phyloP scores from a whole-genome alignment of 306 rosid species.

The Corylus heterophylla region DNA sequence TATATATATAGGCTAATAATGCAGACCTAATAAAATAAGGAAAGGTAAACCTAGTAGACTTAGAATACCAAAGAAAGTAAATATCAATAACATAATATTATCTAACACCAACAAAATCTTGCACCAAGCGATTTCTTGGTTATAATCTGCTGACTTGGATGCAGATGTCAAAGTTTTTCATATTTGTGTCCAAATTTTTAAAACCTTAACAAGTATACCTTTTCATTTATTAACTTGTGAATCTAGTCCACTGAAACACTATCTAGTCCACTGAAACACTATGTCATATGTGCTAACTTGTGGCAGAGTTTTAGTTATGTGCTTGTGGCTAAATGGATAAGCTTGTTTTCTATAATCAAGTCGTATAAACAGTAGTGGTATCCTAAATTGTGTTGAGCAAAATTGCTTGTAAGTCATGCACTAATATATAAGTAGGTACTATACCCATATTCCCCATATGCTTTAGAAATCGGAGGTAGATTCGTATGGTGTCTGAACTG shows the following conservation, averaged over 20 bases:
- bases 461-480: neutral
- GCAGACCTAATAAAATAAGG: too few species aligned
- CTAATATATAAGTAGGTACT: neutral
- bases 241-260: neutral
- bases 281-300: neutral
- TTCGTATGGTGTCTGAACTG: neutral
- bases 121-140: neutral
- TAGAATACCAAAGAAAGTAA: too few species aligned
- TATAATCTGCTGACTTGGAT: too few species aligned
- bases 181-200: neutral
- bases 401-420: neutral
- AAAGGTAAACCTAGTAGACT: too few species aligned
- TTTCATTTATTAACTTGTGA: neutral
- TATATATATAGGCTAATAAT: too few species aligned
- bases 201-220: too few species aligned
- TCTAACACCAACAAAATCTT: neutral
- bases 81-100: too few species aligned
- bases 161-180: neutral
- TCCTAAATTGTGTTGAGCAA: neutral
- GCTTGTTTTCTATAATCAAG: neutral
- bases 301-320: neutral
- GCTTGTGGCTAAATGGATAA: neutral
- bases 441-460: neutral
- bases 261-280: neutral
- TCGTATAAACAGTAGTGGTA: neutral